phyloP scores from a whole-genome alignment of 2,329 filamentous ascomycete genomes.

The Ophiocordyceps unilateralis region DNA sequence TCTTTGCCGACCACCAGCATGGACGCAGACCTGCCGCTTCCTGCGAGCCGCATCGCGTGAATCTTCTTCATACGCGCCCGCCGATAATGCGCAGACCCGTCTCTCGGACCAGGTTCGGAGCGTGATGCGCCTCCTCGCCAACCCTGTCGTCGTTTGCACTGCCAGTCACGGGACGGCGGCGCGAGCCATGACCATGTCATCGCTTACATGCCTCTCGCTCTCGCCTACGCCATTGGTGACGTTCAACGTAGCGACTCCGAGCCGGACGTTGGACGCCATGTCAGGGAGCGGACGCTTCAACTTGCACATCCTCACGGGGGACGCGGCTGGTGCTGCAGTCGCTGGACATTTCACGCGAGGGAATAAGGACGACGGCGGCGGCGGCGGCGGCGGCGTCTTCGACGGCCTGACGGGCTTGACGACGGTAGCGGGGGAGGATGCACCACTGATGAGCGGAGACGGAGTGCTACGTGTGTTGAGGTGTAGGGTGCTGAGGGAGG shows the following conservation, averaged over 20 bases:
- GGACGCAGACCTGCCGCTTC: not conserved
- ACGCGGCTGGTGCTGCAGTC: slow-evolving; percentile 27
- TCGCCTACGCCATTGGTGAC: slow-evolving; percentile 32
- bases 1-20: not conserved
- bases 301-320: slow-evolving; percentile 34
- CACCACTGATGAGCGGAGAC: slow-evolving; percentile 28
- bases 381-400: slow-evolving; percentile 15
- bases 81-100: slow-evolving; percentile 8
- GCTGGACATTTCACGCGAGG: slow-evolving; percentile 35
- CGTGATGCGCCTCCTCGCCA: slow-evolving; percentile 35
- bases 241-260: slow-evolving; percentile 40
- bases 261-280: slow-evolving; percentile 36
- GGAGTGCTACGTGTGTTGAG: slow-evolving; percentile 34
- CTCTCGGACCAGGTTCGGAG: slow-evolving; percentile 31
- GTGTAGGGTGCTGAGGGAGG: slow-evolving; percentile 24
- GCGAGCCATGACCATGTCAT: slow-evolving; percentile 42
- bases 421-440: slow-evolving; percentile 4
- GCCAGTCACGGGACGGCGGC: slow-evolving; percentile 18
- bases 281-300: slow-evolving; percentile 27
- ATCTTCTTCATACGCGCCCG: slow-evolving; percentile 4
- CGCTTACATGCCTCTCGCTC: slow-evolving; percentile 37
- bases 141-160: slow-evolving; percentile 39
- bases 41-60: slow-evolving; percentile 2
- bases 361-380: slow-evolving; percentile 17
- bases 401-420: slow-evolving; percentile 14